phyloP scores from a whole-genome alignment of 2,329 filamentous ascomycete genomes.

The Cordyceps pruinosa region DNA sequence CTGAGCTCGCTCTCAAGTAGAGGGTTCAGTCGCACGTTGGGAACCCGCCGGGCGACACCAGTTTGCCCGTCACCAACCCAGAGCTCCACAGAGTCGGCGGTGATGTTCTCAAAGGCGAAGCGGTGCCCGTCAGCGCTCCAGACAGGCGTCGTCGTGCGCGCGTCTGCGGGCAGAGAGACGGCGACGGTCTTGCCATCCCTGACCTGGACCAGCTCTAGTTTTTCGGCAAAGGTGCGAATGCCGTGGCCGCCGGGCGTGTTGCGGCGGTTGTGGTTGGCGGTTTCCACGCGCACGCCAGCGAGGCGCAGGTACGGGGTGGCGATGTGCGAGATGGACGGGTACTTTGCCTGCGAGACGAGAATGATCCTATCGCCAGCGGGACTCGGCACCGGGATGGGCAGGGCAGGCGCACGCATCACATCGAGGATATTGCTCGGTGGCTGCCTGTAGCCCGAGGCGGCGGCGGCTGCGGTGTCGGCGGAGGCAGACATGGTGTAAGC shows the following conservation, averaged over 20 bases:
- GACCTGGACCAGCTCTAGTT: conserved; percentile 1
- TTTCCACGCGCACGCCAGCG: conserved; percentile 5
- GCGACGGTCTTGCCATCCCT: background rate
- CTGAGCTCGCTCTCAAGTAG: background rate
- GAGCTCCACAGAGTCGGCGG: conserved; percentile 4
- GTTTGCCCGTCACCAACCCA: conserved; percentile 3
- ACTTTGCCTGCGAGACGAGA: conserved; percentile 1
- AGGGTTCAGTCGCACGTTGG: background rate
- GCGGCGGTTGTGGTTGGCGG: conserved; percentile 3
- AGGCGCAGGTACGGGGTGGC: conserved; percentile 1
- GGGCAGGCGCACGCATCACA: conserved; percentile 7
- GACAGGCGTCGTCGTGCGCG: background rate
- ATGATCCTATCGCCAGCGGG: conserved; percentile 3
- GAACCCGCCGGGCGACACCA: background rate
- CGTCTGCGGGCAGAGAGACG: background rate
- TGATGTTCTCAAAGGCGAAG: conserved; percentile 10
- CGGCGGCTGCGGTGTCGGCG: conserved; percentile 1
- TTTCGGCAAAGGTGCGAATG: conserved; percentile 7
- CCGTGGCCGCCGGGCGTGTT: conserved; percentile 3
- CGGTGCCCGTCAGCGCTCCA: conserved; percentile 2
- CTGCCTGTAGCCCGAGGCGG: conserved; percentile 4
- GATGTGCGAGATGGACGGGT: conserved; percentile 4
- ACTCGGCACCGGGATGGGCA: background rate
- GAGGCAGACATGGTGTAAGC: conserved; percentile 2
- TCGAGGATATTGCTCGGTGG: conserved; percentile 2